These are phyloP conservation scores for Knoxia roxburghii DNA, from an alignment of 257 asterid genomes.

Conservation along the genomic window DNA sequence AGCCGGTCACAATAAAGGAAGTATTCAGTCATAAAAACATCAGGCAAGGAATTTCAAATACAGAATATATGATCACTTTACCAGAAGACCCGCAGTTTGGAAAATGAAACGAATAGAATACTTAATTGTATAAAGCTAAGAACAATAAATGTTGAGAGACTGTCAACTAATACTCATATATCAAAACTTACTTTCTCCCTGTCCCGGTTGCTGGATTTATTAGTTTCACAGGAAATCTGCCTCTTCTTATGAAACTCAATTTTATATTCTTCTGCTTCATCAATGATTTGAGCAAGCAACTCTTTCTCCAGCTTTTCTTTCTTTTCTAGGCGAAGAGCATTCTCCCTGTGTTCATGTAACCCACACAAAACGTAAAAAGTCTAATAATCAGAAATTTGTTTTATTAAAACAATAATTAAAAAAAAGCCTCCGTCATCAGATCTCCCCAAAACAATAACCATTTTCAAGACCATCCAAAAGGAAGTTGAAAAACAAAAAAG, in stretches of 20 bases:
- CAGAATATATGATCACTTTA: too few relatives aligned
- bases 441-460: background rate
- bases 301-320: slow-evolving; percentile 73
- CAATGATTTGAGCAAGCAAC: slow-evolving; percentile 48
- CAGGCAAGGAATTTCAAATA: background rate
- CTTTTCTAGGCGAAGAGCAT: slow-evolving; percentile 61
- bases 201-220: slow-evolving; percentile 51
- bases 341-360: slow-evolving; percentile 41
- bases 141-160: background rate
- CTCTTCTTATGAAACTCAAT: slow-evolving; percentile 61
- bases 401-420: background rate
- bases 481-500: background rate
- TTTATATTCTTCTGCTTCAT: slow-evolving; percentile 68
- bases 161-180: background rate
- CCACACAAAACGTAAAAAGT: background rate
- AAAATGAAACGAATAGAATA: background rate
- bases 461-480: background rate
- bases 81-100: background rate
- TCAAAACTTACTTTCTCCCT: slow-evolving; percentile 68
- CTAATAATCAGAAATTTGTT: background rate
- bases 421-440: too few relatives aligned
- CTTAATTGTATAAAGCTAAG: too few relatives aligned
- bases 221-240: slow-evolving; percentile 41
- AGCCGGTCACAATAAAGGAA: too few relatives aligned
- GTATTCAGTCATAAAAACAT: background rate